phyloP scores from a whole-genome alignment of 2,329 filamentous ascomycete species.

The Cryphonectria carpinicola region DNA sequence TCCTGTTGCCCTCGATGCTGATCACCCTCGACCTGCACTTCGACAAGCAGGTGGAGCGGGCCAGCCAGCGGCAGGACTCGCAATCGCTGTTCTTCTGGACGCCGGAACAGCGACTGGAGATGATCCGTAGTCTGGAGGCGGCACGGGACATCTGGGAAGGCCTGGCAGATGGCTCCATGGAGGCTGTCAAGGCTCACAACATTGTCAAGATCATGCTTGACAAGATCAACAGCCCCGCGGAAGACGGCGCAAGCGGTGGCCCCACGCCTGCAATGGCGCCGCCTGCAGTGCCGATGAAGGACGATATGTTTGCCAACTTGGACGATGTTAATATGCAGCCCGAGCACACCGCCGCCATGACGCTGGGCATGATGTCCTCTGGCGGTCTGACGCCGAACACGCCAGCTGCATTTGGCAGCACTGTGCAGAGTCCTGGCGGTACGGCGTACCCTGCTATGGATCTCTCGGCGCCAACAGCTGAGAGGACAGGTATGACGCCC shows the following conservation, averaged over 20 bases:
- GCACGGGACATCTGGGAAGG: slow-evolving; percentile 81
- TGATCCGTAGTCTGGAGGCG: slow-evolving; percentile 74
- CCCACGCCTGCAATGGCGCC: slow-evolving; percentile 24
- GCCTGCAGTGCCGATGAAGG: slow-evolving; percentile 28
- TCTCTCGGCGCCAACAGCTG: slow-evolving; percentile 39
- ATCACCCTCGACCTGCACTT: slow-evolving; percentile 82
- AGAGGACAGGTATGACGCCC: slow-evolving; percentile 40
- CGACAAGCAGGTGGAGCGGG: slow-evolving; percentile 55
- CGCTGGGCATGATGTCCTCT: slow-evolving; percentile 46
- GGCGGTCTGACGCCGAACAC: slow-evolving; percentile 41
- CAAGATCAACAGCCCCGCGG: slow-evolving; percentile 65
- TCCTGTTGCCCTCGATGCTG: slow-evolving; percentile 83
- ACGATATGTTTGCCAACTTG: slow-evolving; percentile 36
- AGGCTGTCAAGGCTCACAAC: slow-evolving; percentile 84
- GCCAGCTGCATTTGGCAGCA: slow-evolving; percentile 34
- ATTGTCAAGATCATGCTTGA: slow-evolving; percentile 83
- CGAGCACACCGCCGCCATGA: slow-evolving; percentile 47
- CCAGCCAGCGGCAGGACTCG: slow-evolving; percentile 43
- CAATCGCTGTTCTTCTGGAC: slow-evolving; percentile 61
- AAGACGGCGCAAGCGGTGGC: slow-evolving; percentile 16
- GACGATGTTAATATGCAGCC: slow-evolving; percentile 37
- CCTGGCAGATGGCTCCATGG: slow-evolving; percentile 77
- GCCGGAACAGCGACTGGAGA: slow-evolving; percentile 67
- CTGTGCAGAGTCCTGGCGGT: slow-evolving; percentile 45
- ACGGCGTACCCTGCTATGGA: slow-evolving; percentile 51